Evolutionary conservation across 2,329 filamentous ascomycete species (phyloP).

Genomic region (Alternaria ventricosa): DNA sequence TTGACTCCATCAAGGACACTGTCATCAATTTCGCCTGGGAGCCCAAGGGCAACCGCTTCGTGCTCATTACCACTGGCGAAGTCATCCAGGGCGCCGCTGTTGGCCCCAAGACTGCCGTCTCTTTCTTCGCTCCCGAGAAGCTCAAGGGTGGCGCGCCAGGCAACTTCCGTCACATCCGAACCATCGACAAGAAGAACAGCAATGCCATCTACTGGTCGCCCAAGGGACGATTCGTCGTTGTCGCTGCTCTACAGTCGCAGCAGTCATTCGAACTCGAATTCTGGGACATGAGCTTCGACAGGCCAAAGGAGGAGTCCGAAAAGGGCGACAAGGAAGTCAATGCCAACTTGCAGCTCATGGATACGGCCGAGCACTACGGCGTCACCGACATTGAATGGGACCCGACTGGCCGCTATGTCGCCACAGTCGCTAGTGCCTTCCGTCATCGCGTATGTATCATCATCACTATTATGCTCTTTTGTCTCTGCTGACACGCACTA

Average conservation of each 20-base stretch:
- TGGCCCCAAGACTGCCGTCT: slow-evolving; percentile 89
- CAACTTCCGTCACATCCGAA: slow-evolving; percentile 96
- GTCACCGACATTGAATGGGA: slow-evolving; percentile 99
- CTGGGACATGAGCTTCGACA: slow-evolving; percentile 95
- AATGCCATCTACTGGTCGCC: slow-evolving; percentile 99
- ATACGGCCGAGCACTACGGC: slow-evolving; percentile 92
- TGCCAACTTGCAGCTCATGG: slow-evolving; percentile 94
- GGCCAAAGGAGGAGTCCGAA: slow-evolving; percentile 77
- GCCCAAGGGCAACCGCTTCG: slow-evolving; percentile 95
- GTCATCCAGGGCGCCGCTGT: slow-evolving; percentile 78
- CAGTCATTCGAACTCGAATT: slow-evolving; percentile 97
- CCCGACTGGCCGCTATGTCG: slow-evolving; percentile 91
- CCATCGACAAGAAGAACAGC: slow-evolving; percentile 98
- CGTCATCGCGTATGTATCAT: slow-evolving; percentile 83
- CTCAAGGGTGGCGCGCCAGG: slow-evolving; percentile 79
- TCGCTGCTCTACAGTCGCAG: slow-evolving; percentile 90
- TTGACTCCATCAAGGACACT: slow-evolving; percentile 96
- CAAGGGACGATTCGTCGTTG: slow-evolving; percentile 90
- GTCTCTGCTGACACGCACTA: slow-evolving; percentile 49
- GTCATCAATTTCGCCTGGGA: slow-evolving; percentile 99
- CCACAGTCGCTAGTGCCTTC: slow-evolving; percentile 92
- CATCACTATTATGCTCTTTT: slow-evolving; percentile 8
- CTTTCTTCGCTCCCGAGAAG: slow-evolving; percentile 98
- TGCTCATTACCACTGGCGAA: slow-evolving; percentile 94
- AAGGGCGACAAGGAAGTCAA: slow-evolving; percentile 92